Conservation (phyloP, 2,329 filamentous ascomycete genomes). For the Colletotrichum cordylinicola region DNA sequence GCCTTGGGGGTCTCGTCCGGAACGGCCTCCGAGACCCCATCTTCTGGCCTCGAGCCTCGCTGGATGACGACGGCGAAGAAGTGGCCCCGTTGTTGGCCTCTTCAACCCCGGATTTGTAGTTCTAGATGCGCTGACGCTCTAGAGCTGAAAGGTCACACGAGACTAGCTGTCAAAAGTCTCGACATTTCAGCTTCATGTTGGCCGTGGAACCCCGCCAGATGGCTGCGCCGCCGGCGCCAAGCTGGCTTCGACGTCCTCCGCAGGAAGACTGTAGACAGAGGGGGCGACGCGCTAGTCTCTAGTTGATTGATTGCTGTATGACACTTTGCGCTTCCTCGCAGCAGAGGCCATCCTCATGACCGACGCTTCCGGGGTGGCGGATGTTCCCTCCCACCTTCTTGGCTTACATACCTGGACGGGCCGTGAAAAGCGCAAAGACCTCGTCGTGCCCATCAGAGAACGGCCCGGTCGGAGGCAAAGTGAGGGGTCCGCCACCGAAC, state of each 20-base stretch:
- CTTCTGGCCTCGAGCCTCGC: background rate
- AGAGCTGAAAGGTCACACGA: background rate
- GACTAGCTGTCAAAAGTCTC: background rate
- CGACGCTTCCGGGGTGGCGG: constrained; percentile 11
- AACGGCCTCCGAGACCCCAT: background rate
- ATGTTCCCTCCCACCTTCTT: background rate
- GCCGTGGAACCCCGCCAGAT: background rate
- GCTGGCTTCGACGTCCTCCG: background rate
- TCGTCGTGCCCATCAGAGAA: background rate
- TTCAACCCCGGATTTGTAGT: background rate
- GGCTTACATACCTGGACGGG: background rate
- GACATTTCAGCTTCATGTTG: background rate
- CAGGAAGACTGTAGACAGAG: background rate
- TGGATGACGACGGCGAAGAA: background rate
- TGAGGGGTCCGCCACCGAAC: constrained; percentile 6
- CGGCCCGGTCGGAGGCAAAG: background rate
- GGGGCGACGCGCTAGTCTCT: background rate
- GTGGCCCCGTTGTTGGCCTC: background rate
- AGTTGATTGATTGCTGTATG: background rate
- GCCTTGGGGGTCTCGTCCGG: background rate
- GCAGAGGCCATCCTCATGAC: background rate
- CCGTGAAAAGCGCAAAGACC: background rate
- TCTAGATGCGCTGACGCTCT: background rate
- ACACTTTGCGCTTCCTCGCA: background rate
- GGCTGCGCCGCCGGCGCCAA: background rate